A percentile compares a stretch with the other conserved stretches of the same genome.
Evolutionary conservation across 768 basidiomycete species (phyloP).

Genomic region (Butyriboletus loyo): DNA sequence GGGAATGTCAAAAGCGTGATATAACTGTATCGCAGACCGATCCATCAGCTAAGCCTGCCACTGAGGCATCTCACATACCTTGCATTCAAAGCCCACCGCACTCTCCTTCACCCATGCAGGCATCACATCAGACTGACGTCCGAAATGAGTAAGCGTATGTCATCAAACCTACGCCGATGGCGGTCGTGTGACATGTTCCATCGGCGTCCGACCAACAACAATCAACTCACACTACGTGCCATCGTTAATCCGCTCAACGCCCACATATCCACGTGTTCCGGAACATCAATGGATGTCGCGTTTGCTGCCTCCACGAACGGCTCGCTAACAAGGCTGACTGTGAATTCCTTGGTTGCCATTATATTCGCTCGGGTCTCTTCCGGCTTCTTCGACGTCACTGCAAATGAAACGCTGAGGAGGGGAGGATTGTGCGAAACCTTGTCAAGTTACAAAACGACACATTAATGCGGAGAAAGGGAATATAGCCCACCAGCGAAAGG

Average conservation of each 20-base stretch:
- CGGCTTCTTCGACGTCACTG: conserved; percentile 39
- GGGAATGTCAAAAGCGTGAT: conserved; percentile 48
- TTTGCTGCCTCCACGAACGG: conserved; percentile 58
- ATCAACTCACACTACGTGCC: conserved; percentile 47
- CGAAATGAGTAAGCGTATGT: conserved; percentile 10
- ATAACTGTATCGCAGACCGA: conserved; percentile 38
- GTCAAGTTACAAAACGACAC: conserved; percentile 6
- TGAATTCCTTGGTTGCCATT: conserved; percentile 61
- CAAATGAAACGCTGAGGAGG: conserved; percentile 60
- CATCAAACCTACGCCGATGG: not conserved
- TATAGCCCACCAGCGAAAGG: conserved; percentile 54
- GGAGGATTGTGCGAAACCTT: conserved; percentile 64
- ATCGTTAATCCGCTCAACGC: conserved; percentile 54
- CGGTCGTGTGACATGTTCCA: conserved; percentile 10
- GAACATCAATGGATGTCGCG: conserved; percentile 52
- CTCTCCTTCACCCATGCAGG: conserved; percentile 57
- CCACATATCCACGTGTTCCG: conserved; percentile 56
- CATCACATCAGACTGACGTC: conserved; percentile 42
- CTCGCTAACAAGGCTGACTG: conserved; percentile 70
- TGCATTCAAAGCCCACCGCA: conserved; percentile 59
- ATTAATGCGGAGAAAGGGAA: conserved; percentile 13
- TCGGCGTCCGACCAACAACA: conserved; percentile 5
- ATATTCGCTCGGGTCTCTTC: conserved; percentile 71
- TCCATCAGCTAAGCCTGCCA: conserved; percentile 8
- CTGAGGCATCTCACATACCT: conserved; percentile 38